phyloP scores from a whole-genome alignment of 2,329 filamentous ascomycete genomes.

The Botryotinia narcissicola region DNA sequence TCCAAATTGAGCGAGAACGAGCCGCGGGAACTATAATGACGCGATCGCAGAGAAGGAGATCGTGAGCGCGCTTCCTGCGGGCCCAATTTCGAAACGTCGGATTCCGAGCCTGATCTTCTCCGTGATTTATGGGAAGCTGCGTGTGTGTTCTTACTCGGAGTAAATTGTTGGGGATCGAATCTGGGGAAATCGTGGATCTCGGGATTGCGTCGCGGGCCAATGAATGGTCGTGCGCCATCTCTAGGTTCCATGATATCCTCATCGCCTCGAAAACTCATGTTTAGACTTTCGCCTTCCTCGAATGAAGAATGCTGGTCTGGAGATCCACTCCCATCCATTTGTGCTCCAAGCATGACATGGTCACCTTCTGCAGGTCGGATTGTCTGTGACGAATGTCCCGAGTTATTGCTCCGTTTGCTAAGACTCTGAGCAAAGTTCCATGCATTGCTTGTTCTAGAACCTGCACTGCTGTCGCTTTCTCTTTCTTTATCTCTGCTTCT shows the following conservation, averaged over 20 bases:
- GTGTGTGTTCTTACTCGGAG: background rate
- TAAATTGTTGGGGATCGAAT: background rate
- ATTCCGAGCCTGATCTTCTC: background rate
- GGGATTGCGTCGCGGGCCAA: background rate
- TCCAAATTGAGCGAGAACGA: conserved; percentile 11
- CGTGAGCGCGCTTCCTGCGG: background rate
- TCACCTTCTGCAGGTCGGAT: background rate
- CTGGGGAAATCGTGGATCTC: conserved; percentile 2
- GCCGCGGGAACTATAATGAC: background rate
- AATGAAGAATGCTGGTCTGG: background rate
- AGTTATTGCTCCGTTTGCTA: background rate
- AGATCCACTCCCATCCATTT: background rate
- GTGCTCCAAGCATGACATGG: background rate
- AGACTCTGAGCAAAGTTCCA: background rate
- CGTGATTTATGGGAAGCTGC: background rate
- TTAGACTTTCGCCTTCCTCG: background rate
- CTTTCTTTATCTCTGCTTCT: background rate
- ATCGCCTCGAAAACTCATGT: conserved; percentile 5
- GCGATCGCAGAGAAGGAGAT: background rate
- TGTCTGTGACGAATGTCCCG: background rate
- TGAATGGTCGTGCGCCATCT: background rate
- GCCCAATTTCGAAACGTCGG: background rate
- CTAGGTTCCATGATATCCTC: background rate
- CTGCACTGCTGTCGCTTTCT: background rate
- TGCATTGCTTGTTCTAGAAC: background rate